Base-by-base conservation (phyloP, 768 basidiomycete species). In the Mycena sanguinolenta region DNA sequence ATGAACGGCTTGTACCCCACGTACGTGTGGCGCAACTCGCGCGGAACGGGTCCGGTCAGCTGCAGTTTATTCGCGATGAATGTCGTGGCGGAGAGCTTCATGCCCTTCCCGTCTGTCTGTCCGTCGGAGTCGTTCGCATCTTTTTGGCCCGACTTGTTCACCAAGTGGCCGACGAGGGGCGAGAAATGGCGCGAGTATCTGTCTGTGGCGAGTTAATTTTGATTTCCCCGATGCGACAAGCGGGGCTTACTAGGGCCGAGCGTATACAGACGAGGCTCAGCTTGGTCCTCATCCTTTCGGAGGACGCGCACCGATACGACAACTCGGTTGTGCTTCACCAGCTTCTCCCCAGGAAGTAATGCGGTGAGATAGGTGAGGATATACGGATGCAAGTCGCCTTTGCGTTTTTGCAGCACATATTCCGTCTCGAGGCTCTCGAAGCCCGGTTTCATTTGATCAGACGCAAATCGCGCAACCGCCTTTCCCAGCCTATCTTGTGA, bases 31-130 rank as follows among this genome's bases (percentile, higher is more conserved):
- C 77, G 76, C 19, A 86, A 79, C 62, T 79, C 75, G 25, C 76
- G 69, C 14, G 85, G 84, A 14, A 83, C 80, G n/a, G 85, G 85
- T 0, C 85, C 85, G 21, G 79, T 74, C 14, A 86, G 80, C 67
- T 86, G 85, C 3, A 86, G 63, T 59, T 84, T 81, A 73, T 83
- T 85, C 5, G 84, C 83, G 69, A 83, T 79, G 78, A 86, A 86
- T 30, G 83, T 82, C 60, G 75, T 73, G 13, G 79, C 55, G 58
- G 76, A 72, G 55, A 74, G 74, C 42, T 60, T 59, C 19, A 5
- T 5, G 57, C 61, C 71, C 63, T 69, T 38, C 65, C 70, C 62
- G 68, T 74, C 55, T 52, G 52, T 66, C 57, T 71, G 64, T 28
- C 46, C 60, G 39, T 65, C 64, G 8, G 44, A 55, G 61, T 59